Base-by-base conservation (phyloP, 129 eudicot genomes). In the Tanacetum coccineum region DNA sequence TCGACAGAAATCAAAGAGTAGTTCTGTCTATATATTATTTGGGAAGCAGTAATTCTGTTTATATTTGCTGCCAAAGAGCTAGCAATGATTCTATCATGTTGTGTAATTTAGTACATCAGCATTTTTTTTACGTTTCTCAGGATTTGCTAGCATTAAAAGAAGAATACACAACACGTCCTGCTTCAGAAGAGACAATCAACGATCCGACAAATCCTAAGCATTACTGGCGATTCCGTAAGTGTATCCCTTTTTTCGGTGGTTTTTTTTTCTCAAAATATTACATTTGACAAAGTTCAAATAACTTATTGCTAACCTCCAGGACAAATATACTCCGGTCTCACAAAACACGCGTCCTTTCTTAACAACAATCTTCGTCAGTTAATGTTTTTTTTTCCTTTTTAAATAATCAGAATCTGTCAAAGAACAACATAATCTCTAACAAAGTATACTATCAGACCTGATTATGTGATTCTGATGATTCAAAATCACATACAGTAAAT, bases 151-250 rank as follows among this genome's bases (percentile, higher is more conserved):
- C 99, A 20, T 67, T 94, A 65, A 94, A 89, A 81, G 96, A 89
- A 66, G 93, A 81, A 63, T 94, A 94, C 82, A 79, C 95, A 4
- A 58, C 82, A 48, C 90, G 97, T 25, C 97, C 97, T 70, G 99
- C 99, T 4, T 46, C 58, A 8, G 99, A 94, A 74, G 99, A 94
- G 85, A 94, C 97, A 3, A 94, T 94, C 78, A 94, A 94, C 50
- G 97, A 94, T 77, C 99, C 99, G 26, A 89, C 99, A 20, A 94
- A 94, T 67, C 99, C 99, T 46, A 94, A 89, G 75, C 99, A 94
- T 68, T 94, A 94, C 68, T 94, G 99, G 99, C 82, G 99, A 77
- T 94, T 60, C 81, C 93, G 99, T 94, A 83, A 56, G 97, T 77
- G 13, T 61, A 14, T 22, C 11, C 2, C 8, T 48, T 46, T 21